These are phyloP conservation scores for Penicillium nordicum DNA, from an alignment of 2,329 filamentous ascomycete genomes.

Conservation along the genomic window DNA sequence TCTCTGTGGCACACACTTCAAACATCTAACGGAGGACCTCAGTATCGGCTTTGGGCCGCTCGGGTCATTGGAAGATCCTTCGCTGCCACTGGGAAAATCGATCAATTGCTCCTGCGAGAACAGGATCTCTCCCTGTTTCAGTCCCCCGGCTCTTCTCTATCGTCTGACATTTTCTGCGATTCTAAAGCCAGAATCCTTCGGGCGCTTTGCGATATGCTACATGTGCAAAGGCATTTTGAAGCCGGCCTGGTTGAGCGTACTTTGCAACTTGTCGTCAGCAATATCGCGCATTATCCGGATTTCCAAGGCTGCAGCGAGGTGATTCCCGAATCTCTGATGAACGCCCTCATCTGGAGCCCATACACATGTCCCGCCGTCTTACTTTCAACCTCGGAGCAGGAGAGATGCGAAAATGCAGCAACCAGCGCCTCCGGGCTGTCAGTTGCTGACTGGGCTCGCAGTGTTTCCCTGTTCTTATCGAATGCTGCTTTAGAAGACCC, in stretches of 20 bases:
- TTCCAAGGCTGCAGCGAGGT: conserved; percentile 34
- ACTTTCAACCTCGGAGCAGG: conserved; percentile 20
- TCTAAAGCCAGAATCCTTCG: conserved; percentile 64
- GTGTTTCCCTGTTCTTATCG: conserved; percentile 51
- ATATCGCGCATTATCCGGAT: conserved; percentile 28
- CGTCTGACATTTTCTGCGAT: conserved; percentile 17
- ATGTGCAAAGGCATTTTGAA: conserved; percentile 52
- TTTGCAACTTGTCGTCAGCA: conserved; percentile 43
- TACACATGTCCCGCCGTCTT: conserved; percentile 39
- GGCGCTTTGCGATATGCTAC: conserved; percentile 60
- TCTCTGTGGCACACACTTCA: conserved; percentile 75
- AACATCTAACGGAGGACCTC: conserved; percentile 58
- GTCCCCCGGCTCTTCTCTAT: conserved; percentile 1
- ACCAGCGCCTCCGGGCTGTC: conserved; percentile 21
- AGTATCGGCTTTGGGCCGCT: conserved; percentile 81
- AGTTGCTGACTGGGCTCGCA: conserved; percentile 35
- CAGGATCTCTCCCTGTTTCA: conserved; percentile 32
- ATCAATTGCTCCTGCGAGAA: conserved; percentile 47
- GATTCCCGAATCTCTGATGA: conserved; percentile 38
- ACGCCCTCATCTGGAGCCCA: conserved; percentile 42
- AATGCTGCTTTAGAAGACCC: conserved; percentile 60
- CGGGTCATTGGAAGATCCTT: conserved; percentile 81
- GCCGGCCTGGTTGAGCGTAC: conserved; percentile 45
- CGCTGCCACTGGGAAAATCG: conserved; percentile 65
- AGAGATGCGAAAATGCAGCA: conserved; percentile 12